Evolutionary conservation across 2,329 filamentous ascomycete genomes (phyloP), one percentile per base, ranked within the genome.

Genomic region (Claviceps sp.): DNA sequence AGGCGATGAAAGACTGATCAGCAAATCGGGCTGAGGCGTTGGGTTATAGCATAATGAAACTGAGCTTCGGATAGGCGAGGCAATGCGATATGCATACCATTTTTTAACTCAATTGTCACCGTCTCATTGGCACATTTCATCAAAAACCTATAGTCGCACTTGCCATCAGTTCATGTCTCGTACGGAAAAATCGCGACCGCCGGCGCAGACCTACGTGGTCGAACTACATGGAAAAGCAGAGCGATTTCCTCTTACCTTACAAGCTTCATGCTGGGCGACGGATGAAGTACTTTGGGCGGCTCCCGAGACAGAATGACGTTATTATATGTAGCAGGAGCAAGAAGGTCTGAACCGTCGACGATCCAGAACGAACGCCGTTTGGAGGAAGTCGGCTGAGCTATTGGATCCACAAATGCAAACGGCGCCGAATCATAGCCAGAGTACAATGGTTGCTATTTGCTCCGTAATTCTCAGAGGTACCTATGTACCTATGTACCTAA

Each of bases 81-180:
- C 13, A 24, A 24, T 7, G 19, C 41, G 24, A 24, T 14, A 43
- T 43, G 19, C 34, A 38, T 75, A 93, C 90, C 93, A 80, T 97
- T 97, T 72, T 98, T 98, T 61, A 98, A 78, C 72, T 98, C 93
- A 70, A 98, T 87, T 45, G 91, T 97, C 64, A 97, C 93, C 64
- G 93, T 95, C 76, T 98, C 93, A 71, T 96, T 97, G 71, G 87
- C 84, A 72, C 91, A 97, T 78, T 98, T 98, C 91, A 97, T 97
- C 62, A 98, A 77, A 71, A 98, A 98, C 69, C 93, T 97, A 70
- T 34, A 34, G 50, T 51, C 43, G 22, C 48, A 48, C 43, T n/a
- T 34, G 40, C 8, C 16, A 43, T 53, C 30, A 53, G 52, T 40
- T 43, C 40, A 17, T 26, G 52, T 57, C 52, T 56, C 57, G 55